Percentiles rank a stretch among this genome's conserved stretches.
Evolutionary conservation across 202 grass and related monocot species (phyloP).

Genomic region (Elaeis oleifera): DNA sequence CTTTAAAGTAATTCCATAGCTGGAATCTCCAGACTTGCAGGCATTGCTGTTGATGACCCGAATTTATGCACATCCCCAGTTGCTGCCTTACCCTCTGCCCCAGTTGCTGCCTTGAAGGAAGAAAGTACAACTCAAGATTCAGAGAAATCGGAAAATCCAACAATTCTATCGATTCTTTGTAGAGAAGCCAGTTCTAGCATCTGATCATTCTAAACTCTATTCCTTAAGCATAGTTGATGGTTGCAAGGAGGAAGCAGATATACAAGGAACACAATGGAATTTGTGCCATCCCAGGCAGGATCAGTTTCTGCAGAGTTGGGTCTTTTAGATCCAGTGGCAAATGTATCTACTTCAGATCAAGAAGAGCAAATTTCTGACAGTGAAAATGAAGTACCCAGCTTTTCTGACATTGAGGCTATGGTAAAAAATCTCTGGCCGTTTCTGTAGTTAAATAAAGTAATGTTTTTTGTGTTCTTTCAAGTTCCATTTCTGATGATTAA

Average conservation of each 20-base stretch:
- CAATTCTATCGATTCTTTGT: conserved; percentile 31
- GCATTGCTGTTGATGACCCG: not conserved
- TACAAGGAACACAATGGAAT: conserved; percentile 25
- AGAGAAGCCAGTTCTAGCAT: conserved; percentile 35
- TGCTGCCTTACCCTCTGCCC: conserved; percentile 12
- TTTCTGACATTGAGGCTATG: conserved; percentile 82
- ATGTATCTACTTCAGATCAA: conserved; percentile 41
- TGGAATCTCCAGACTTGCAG: conserved; percentile 1
- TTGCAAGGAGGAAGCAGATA: conserved; percentile 18
- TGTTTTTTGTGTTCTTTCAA: not conserved
- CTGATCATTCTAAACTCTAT: conserved; percentile 41
- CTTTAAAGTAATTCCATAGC: not conserved
- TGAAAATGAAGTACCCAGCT: conserved; percentile 72
- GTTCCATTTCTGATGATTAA: not conserved
- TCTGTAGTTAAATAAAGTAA: not conserved
- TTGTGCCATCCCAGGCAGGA: conserved; percentile 8
- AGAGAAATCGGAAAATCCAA: conserved; percentile 34
- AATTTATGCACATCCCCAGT: not conserved
- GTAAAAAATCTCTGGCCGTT: conserved; percentile 30
- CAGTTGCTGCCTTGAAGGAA: conserved; percentile 41
- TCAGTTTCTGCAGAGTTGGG: conserved; percentile 32
- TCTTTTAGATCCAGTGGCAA: conserved; percentile 32
- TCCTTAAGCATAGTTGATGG: conserved; percentile 20
- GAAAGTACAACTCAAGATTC: conserved; percentile 29
- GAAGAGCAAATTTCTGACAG: conserved; percentile 57